phyloP scores from a whole-genome alignment of 2,329 filamentous ascomycete species.

The Lomentospora prolificans region DNA sequence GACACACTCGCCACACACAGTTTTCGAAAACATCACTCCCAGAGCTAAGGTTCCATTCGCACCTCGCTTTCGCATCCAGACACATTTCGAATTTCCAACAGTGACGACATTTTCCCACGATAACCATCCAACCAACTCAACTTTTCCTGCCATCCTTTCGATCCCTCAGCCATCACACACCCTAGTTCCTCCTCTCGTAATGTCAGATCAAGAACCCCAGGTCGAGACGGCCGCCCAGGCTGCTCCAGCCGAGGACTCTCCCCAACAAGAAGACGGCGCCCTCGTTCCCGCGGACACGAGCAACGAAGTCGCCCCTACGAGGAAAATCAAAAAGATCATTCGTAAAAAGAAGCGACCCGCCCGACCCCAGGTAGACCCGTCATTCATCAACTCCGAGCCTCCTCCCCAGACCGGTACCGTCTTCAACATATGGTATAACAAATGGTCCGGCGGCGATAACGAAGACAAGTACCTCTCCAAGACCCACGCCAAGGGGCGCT shows the following conservation, averaged over 20 bases:
- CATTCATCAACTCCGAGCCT: conserved; percentile 70
- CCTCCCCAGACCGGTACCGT: conserved; percentile 89
- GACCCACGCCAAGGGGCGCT: conserved; percentile 72
- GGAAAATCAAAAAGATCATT: conserved; percentile 71
- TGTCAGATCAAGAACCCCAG: conserved; percentile 23
- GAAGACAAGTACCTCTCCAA: conserved; percentile 86
- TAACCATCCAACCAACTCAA: no score
- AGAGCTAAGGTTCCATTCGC: no score
- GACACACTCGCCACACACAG: not conserved
- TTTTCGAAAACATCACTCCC: not conserved
- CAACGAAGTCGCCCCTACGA: conserved; percentile 35
- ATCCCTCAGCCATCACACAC: not conserved
- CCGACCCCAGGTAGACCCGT: conserved; percentile 80
- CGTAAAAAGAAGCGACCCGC: conserved; percentile 85
- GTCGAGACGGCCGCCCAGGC: conserved; percentile 15
- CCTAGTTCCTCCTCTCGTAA: conserved; percentile 10
- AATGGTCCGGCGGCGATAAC: conserved; percentile 91
- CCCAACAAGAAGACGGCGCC: conserved; percentile 17
- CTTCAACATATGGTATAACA: conserved; percentile 99
- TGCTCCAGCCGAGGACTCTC: conserved; percentile 15
- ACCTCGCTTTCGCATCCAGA: no score
- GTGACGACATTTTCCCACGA: no score
- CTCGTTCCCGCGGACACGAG: conserved; percentile 30
- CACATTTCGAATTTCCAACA: no score
- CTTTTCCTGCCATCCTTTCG: no score